Evolutionary conservation across 306 rosid species (phyloP).

Genomic region (Cicer judaicum): DNA sequence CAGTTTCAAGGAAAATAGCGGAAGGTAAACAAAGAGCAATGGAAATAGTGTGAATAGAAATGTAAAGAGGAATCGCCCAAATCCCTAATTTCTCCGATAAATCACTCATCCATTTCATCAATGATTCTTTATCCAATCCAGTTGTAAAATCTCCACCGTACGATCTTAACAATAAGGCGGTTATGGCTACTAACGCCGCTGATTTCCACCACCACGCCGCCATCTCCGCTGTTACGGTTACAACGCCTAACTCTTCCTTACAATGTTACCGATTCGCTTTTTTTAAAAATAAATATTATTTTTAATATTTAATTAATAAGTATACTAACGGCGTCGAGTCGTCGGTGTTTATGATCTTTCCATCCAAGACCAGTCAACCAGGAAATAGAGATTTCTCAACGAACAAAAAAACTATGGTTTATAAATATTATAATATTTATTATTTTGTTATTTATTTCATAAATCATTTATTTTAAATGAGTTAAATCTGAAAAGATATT

Average conservation of each 20-base stretch:
- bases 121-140: constrained; percentile 66
- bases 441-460: no score
- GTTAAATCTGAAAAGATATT: no score
- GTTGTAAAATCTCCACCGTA: constrained; percentile 21
- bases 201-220: constrained; percentile 61
- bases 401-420: no score
- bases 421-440: no score
- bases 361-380: no score
- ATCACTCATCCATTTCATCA: constrained; percentile 45
- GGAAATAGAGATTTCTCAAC: no score
- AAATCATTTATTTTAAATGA: no score
- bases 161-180: constrained; percentile 44
- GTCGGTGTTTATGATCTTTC: no score
- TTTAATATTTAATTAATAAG: no score
- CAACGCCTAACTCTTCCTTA: not conserved
- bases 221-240: not conserved
- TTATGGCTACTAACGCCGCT: constrained; percentile 48
- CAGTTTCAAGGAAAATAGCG: constrained; percentile 85
- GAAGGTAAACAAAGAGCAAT: constrained; percentile 84
- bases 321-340: no score
- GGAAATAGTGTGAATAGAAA: constrained; percentile 69
- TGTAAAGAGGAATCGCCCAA: constrained; percentile 87
- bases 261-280: not conserved
- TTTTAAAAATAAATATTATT: not conserved
- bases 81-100: constrained; percentile 72